Evolutionary conservation across 176 grass and related monocot genomes (phyloP), one percentile per base, ranked within the genome.

Genomic region (Ananas comosus): DNA sequence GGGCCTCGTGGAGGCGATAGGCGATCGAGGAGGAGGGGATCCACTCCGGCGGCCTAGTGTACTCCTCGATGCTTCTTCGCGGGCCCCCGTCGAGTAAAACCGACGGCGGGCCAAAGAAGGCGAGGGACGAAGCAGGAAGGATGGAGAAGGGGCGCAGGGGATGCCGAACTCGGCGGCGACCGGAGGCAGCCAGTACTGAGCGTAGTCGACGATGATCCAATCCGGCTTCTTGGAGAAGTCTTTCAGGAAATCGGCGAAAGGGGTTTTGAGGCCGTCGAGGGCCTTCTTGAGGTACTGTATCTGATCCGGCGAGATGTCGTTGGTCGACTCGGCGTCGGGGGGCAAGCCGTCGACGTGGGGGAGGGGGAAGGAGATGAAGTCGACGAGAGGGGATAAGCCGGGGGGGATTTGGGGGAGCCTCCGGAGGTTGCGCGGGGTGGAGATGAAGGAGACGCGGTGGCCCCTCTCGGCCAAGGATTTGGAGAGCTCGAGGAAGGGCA

Each of bases 341-440:
- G 74, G 68, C 0, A 77, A 51, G 33, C 58, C 53, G 0, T 73
- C 75, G 12, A 82, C 23, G 1, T 10, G 49, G 1, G 87, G 82
- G 10, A 85, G 68, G 1, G 75, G 75, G 13, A 89, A 49, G 12
- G 74, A 1, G 49, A 74, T 53, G 50, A 84, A 59, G 23, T 65
- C 53, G 10, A 88, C 9, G 49, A 54, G 69, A 9, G 54, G 50
- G 0, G 73, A 25, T 47, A 84, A 58, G 13, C 23, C 1, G 54
- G 63, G 11, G 7, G 67, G 83, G 19, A 79, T 21, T 0, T 71
- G 64, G 13, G 76, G 85, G 10, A 91, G 77, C 68, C 88, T 64
- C 50, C 53, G 22, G 65, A 91, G 10, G 77, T 91, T 91, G 23
- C 83, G 17, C 12, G 79, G 69, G 52, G 83, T 91, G 74, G 84